phyloP scores from a whole-genome alignment of 257 asterid species.

The Solanum rostratum region DNA sequence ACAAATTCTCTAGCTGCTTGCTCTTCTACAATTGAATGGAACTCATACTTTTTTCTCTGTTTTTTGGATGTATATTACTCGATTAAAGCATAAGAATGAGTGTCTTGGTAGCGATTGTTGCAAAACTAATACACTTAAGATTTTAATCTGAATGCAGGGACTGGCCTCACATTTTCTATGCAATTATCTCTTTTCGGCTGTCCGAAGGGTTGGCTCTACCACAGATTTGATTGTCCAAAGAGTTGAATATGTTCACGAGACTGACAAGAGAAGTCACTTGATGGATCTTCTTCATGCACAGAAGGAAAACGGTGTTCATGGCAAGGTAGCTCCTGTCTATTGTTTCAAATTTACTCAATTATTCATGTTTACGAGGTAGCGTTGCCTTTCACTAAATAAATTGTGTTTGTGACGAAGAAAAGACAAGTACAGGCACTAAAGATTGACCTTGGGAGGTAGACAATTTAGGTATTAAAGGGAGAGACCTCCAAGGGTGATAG shows the following conservation, averaged over 20 bases:
- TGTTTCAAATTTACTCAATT: neutral
- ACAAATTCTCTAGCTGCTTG: neutral
- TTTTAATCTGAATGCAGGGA: conserved; percentile 45
- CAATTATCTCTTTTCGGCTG: conserved; percentile 72
- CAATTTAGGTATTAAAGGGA: neutral
- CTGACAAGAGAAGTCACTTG: conserved; percentile 91
- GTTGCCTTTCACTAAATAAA: neutral
- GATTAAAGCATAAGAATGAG: neutral
- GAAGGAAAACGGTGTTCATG: conserved; percentile 58
- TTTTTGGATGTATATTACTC: neutral
- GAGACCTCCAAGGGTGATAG: neutral
- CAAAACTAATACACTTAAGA: neutral
- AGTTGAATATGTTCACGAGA: conserved; percentile 90
- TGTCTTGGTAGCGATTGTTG: neutral
- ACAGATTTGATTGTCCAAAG: conserved; percentile 92
- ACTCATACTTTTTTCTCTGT: neutral
- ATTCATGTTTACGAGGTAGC: neutral
- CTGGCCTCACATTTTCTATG: conserved; percentile 84
- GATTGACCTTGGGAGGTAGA: neutral
- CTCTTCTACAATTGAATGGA: neutral
- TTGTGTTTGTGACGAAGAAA: neutral
- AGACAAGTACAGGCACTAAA: neutral
- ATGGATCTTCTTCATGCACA: conserved; percentile 99
- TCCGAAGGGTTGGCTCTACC: conserved; percentile 98
- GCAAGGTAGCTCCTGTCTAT: conserved; percentile 40